Evolutionary conservation across 768 basidiomycete genomes (phyloP), one percentile per base, ranked within the genome.

Genomic region (Russula virescens): DNA sequence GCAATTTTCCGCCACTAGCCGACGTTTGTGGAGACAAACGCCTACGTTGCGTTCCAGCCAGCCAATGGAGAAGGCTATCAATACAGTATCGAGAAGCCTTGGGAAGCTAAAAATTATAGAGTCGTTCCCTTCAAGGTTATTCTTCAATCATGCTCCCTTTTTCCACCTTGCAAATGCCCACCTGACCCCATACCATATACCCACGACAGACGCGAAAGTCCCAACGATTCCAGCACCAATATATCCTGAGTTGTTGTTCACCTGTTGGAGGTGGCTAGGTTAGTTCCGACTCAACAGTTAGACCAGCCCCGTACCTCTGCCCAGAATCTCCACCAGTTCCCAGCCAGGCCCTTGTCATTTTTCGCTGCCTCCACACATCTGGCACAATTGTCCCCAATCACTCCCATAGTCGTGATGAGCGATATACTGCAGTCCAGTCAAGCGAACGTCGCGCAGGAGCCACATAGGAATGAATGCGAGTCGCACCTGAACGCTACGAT

Each of bases 211-310:
- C 0, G 86, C 69, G 68, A 94, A 94, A 0, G 69, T 71, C 0
- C 88, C 93, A 0, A 93, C 87, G 52, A 95, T 91, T 1, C 81
- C 91, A 2, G 85, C 87, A 0, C 92, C 92, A 28, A 95, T 88
- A 69, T 86, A 91, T 1, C 90, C 91, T 19, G 82, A 86, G 52
- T 86, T 75, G 42, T 89, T 81, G 66, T 85, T 88, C 13, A 89
- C 90, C 87, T 87, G 43, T 23, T 23, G 10, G 8, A 31, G 31
- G 16, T 14, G 3, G 10, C 40, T 18, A 35, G 28, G 35, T 38
- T 25, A 52, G 52, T 54, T 34, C 14, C 58, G 2, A 8, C 28
- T 60, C 49, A 42, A 13, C 62, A 11, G 9, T n/a, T n/a, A n/a
- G n/a, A n/a, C n/a, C n/a, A n/a, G n/a, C n/a, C n/a, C n/a, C n/a